Base-by-base conservation (phyloP, 305 asterid species). In the Fraxinus floribunda region DNA sequence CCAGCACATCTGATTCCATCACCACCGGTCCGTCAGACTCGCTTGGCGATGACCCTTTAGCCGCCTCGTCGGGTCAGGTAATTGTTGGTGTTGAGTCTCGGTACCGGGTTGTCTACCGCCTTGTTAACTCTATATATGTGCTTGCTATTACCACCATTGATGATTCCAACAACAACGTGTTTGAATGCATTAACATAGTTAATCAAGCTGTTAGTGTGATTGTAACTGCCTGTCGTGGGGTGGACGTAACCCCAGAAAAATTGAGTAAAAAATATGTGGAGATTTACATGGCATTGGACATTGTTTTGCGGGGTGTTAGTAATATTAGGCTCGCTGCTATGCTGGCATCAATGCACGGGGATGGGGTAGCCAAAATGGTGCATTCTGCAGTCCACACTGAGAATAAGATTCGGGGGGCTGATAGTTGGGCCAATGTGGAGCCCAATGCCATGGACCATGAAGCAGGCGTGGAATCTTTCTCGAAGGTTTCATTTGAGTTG, bases 271-370 rank as follows among this genome's bases (percentile, higher is more conserved):
- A 94, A 79, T 93, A 93, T 0, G 94, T 97, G 0, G 98, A 93
- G 82, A 90, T 93, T 82, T 94, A 94, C 78, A 93, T 94, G 98
- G 98, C 98, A 32, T 86, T 94, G 90, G 98, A 94, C 86, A 94
- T 94, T 35, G 95, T 94, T 55, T 84, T 94, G 90, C 88, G 91
- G 80, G 98, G 98, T 32, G 97, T 90, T 41, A 94, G 97, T 85
- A 89, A 91, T 81, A 94, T 94, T 82, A 91, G 98, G 91, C 86
- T 94, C 5, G 94, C 97, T 0, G 94, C 97, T 0, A 94, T 94
- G 98, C 86, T 94, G 66, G 95, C 94, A 44, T 89, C 97, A 9
- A 94, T 94, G 97, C 98, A 94, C 86, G 97, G 97, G 0, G 97
- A 94, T 39, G 92, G 98, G 85, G 91, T 94, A 22, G 98, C 98